phyloP scores from a whole-genome alignment of 257 asterid species.

The Jasminum sambac region DNA sequence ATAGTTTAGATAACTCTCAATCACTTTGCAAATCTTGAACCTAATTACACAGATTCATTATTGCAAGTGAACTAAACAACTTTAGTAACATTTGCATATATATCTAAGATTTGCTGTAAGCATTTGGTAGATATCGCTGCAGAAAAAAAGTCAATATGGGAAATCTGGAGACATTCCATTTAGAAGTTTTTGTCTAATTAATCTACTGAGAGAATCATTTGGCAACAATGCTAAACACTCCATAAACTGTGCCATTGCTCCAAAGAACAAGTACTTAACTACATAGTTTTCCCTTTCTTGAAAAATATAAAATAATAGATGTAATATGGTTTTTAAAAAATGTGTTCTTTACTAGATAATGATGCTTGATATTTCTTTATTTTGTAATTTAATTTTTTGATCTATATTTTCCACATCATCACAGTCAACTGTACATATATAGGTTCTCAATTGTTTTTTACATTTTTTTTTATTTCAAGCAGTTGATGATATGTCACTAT shows the following conservation, averaged over 20 bases:
- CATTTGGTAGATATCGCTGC: conserved; percentile 64
- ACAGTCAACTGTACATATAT: not conserved
- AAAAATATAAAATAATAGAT: not conserved
- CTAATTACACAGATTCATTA: not conserved
- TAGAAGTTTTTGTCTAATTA: conserved; percentile 63
- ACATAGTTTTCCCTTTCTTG: conserved; percentile 4
- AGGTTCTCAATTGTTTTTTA: not conserved
- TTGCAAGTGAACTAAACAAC: not conserved
- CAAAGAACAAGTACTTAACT: conserved; percentile 58
- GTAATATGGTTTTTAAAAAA: not conserved
- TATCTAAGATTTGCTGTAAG: too few relatives aligned
- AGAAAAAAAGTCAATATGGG: conserved; percentile 41
- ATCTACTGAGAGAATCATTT: conserved; percentile 74
- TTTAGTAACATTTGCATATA: too few relatives aligned
- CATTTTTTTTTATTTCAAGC: not conserved
- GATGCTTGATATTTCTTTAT: not conserved
- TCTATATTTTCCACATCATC: not conserved
- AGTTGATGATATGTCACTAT: too few relatives aligned
- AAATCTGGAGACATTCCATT: conserved; percentile 48
- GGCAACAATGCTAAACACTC: conserved; percentile 87
- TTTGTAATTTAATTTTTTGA: not conserved
- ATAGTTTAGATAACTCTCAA: not conserved
- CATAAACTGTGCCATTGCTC: conserved; percentile 64
- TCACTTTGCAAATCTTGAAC: not conserved
- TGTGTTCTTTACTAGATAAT: not conserved